phyloP scores from a whole-genome alignment of 441 rosid species.

The Sinapis alba region DNA sequence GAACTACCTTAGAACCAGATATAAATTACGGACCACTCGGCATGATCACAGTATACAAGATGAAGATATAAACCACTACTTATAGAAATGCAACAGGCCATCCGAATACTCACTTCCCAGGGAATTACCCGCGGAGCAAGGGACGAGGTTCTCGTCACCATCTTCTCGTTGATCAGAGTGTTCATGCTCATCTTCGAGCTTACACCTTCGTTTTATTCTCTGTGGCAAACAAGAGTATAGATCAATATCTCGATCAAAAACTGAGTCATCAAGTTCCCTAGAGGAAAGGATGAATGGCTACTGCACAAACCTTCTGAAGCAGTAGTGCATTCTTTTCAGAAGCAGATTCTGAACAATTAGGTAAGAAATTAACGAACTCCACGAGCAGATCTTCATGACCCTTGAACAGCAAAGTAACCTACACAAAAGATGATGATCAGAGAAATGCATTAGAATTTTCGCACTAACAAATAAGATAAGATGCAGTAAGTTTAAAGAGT shows the following conservation, averaged over 20 bases:
- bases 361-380: slow-evolving; percentile 89
- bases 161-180: slow-evolving; percentile 68
- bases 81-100: slow-evolving; percentile 9
- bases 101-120: slow-evolving; percentile 56
- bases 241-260: slow-evolving; percentile 62
- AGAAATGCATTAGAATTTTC: slow-evolving; percentile 13
- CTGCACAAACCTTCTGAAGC: slow-evolving; percentile 59
- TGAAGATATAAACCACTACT: too few species aligned
- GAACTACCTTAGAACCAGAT: slow-evolving; percentile 30
- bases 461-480: slow-evolving; percentile 12
- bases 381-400: slow-evolving; percentile 83
- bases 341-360: slow-evolving; percentile 57
- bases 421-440: slow-evolving; percentile 36
- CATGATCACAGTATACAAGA: slow-evolving; percentile 16
- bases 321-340: slow-evolving; percentile 57
- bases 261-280: slow-evolving; percentile 54
- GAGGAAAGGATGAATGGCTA: slow-evolving; percentile 48
- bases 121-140: slow-evolving; percentile 55
- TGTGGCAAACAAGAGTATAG: slow-evolving; percentile 59
- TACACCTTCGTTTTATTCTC: slow-evolving; percentile 52
- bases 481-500: slow-evolving; percentile 21
- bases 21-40: slow-evolving; percentile 12
- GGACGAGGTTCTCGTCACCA: slow-evolving; percentile 64
- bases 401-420: slow-evolving; percentile 84
- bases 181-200: slow-evolving; percentile 56